Evolutionary conservation across 805 yeast species (phyloP), one percentile per base, ranked within the genome.

Genomic region (Zygosaccharomyces siamensis): DNA sequence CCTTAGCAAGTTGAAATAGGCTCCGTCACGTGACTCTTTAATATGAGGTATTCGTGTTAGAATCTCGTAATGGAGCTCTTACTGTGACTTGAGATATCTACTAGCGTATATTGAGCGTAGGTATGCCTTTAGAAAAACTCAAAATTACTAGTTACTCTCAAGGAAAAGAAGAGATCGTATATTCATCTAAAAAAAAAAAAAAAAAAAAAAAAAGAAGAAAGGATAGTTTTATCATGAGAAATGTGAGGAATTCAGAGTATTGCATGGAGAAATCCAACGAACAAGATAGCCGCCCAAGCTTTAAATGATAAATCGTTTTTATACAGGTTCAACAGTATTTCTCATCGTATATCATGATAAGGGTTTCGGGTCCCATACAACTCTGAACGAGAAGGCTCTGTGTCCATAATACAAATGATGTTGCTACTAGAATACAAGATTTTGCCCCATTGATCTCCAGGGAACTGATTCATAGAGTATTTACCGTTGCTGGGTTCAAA

Each of bases 321-420:
- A 8, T 40, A 30, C 21, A 7, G 10, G 12, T 40, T 10, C 28
- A 26, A 26, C 27, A n/a, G n/a, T 40, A 14, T 40, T 26, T 26
- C 14, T 4, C 23, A 10, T 23, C 42, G 44, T 41, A 41, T 4
- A 11, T 24, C 2, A 11, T 33, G 46, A 36, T 36, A 43, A 33
- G 46, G 39, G 40, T 36, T n/a, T 33, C 23, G 12, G 32, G 26
- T 20, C 41, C 23, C 23, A 43, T 24, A 43, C 37, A 33, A 14
- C 21, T 27, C 20, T 28, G 26, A 30, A 41, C 44, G 44, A 41
- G 23, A 24, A 24, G 33, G 23, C 33, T 37, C 33, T 39, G 23
- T 24, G 18, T 20, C 33, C 30, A 18, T 41, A 20, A 41, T 28
- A 30, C 37, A 27, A 33, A 33, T 20, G 27, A 26, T 35, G 30